Evolutionary conservation across 164 flowering plant species (phyloP).

Genomic region (Malania oleifera): DNA sequence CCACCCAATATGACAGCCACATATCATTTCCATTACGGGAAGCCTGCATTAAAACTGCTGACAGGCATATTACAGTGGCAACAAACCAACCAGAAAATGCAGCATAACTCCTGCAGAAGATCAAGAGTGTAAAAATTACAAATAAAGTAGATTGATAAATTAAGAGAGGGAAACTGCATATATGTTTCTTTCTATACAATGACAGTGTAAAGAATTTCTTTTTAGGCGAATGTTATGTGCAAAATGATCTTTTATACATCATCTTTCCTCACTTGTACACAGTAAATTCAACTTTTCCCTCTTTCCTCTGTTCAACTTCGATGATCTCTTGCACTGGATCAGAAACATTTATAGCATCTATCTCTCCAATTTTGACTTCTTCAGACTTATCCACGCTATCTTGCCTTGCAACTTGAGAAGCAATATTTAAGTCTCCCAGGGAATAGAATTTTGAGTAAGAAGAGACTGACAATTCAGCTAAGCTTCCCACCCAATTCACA

Average conservation of each 20-base stretch:
- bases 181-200: not conserved
- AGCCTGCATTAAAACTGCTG: slow-evolving; percentile 94
- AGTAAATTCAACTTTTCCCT: slow-evolving; percentile 69
- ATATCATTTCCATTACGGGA: slow-evolving; percentile 98
- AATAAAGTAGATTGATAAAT: not conserved
- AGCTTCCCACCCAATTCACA: slow-evolving; percentile 69
- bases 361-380: slow-evolving; percentile 20
- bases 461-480: slow-evolving; percentile 42
- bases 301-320: slow-evolving; percentile 65
- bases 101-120: slow-evolving; percentile 70
- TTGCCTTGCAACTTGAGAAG: slow-evolving; percentile 20
- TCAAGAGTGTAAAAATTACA: slow-evolving; percentile 1
- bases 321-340: slow-evolving; percentile 36
- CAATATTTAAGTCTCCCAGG: slow-evolving; percentile 25
- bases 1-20: slow-evolving; percentile 97
- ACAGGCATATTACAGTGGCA: slow-evolving; percentile 45
- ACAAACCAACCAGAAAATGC: slow-evolving; percentile 69
- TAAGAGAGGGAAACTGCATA: not conserved
- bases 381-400: slow-evolving; percentile 13
- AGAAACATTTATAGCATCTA: slow-evolving; percentile 16
- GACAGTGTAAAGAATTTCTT: not conserved
- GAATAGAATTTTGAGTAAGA: slow-evolving; percentile 37
- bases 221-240: not conserved
- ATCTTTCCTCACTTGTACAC: slow-evolving; percentile 63
- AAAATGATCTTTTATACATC: too few relatives aligned